Percentiles rank a stretch among this genome's conserved stretches.
phyloP scores from a whole-genome alignment of 2,329 filamentous ascomycete genomes.

The Talaromyces pinophilus region DNA sequence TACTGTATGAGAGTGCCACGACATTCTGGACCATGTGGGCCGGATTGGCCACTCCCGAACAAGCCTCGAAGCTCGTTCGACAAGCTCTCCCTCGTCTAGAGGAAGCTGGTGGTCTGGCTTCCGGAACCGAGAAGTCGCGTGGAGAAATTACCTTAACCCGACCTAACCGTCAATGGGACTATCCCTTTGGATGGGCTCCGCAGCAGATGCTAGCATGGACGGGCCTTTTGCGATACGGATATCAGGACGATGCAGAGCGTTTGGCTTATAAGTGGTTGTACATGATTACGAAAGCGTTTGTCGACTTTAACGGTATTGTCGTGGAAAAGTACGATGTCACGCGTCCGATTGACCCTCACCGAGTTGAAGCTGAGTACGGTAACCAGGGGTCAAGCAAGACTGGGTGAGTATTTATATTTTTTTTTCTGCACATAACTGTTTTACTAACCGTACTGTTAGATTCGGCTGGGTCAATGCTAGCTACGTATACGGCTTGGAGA shows the following conservation, averaged over 20 bases:
- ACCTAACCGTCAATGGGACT: constrained; percentile 97
- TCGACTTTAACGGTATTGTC: constrained; percentile 96
- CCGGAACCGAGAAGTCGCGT: constrained; percentile 85
- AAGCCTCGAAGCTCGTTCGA: constrained; percentile 79
- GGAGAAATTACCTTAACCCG: constrained; percentile 76
- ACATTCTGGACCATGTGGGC: constrained; percentile 99
- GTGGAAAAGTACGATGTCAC: constrained; percentile 99
- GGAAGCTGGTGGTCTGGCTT: constrained; percentile 80
- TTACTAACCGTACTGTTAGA: constrained; percentile 48
- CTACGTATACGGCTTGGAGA: constrained; percentile 88
- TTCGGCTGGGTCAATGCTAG: constrained; percentile 99
- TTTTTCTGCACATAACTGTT: too few relatives aligned
- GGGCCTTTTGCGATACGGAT: constrained; percentile 86
- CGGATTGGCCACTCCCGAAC: constrained; percentile 78
- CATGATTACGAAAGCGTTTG: constrained; percentile 98
- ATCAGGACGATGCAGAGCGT: constrained; percentile 83
- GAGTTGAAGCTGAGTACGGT: constrained; percentile 94
- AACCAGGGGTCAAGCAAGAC: constrained; percentile 69
- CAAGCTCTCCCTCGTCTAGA: constrained; percentile 86
- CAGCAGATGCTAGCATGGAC: constrained; percentile 99
- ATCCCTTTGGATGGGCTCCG: constrained; percentile 95
- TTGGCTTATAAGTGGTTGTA: constrained; percentile 95
- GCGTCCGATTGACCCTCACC: constrained; percentile 81
- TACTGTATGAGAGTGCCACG: constrained; percentile 84
- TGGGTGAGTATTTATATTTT: not conserved